Conservation (phyloP, 164 flowering plant genomes). For the Vitis riparia region DNA sequence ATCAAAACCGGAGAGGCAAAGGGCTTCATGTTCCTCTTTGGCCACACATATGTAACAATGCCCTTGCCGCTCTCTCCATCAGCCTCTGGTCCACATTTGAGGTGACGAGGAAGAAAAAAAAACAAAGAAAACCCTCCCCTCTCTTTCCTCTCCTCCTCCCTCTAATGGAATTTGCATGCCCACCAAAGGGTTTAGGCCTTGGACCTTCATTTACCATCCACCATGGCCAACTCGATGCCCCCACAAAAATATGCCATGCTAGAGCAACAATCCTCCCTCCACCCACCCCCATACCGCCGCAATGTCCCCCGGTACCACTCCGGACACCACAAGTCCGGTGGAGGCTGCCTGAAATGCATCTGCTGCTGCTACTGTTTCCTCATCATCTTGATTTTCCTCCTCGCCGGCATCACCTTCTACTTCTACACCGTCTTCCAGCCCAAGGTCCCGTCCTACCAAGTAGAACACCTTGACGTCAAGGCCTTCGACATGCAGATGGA, state of each 20-base stretch:
- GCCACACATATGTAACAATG: constrained; percentile 18
- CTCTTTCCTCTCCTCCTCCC: not conserved
- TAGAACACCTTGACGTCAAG: constrained; percentile 31
- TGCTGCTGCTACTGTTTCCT: constrained; percentile 51
- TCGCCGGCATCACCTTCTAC: constrained; percentile 9
- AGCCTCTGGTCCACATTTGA: not conserved
- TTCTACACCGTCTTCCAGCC: constrained; percentile 34
- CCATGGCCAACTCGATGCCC: constrained; percentile 6
- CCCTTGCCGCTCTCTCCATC: not conserved
- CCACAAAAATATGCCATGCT: constrained; percentile 51
- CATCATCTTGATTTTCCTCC: constrained; percentile 31
- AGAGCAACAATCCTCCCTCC: constrained; percentile 14
- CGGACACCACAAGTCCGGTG: constrained; percentile 5
- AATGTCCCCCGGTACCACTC: constrained; percentile 46
- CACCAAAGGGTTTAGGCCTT: constrained; percentile 7
- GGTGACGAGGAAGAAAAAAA: not conserved
- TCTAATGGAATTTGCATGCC: constrained; percentile 3
- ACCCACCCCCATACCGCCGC: constrained; percentile 60
- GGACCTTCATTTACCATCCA: not conserved
- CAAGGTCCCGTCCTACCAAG: constrained; percentile 42
- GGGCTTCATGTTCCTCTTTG: not conserved
- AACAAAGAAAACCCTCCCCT: too few relatives aligned
- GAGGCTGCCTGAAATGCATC: constrained; percentile 38
- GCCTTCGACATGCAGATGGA: constrained; percentile 40
- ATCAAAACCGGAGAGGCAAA: not conserved